phyloP scores from a whole-genome alignment of 78 protist genomes.

The Blattamonas nauphoetae region DNA sequence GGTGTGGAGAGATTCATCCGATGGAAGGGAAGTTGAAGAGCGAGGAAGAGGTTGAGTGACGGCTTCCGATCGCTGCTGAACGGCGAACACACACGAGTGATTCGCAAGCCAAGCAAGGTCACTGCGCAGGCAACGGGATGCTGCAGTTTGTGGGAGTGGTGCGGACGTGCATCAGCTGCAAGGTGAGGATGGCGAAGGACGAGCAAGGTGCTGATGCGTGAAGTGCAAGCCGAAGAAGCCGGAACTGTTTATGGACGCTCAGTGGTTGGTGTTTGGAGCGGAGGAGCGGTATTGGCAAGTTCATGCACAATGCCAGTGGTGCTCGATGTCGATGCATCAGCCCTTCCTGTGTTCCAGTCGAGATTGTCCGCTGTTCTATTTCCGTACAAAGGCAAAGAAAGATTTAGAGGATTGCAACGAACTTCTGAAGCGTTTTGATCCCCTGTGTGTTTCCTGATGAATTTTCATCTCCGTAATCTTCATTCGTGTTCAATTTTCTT shows the following conservation, averaged over 20 bases:
- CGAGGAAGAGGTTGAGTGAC: too few species aligned
- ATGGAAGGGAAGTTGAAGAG: too few species aligned
- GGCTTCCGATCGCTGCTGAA: neutral
- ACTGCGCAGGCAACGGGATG: neutral
- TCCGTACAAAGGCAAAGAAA: conserved; percentile 83
- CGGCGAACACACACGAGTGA: neutral
- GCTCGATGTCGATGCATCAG: conserved; percentile 64
- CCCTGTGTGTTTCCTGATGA: neutral
- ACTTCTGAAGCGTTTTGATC: conserved; percentile 58
- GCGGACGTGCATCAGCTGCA: neutral
- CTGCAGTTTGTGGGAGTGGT: neutral
- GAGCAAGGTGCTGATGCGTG: neutral
- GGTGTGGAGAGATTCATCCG: too few species aligned
- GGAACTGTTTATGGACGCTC: neutral
- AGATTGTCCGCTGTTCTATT: conserved; percentile 94
- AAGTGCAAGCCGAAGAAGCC: neutral
- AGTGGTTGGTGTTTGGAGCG: neutral
- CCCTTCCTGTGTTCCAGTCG: conserved; percentile 67
- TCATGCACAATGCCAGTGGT: conserved; percentile 92
- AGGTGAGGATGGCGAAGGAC: neutral
- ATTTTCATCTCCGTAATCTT: too few species aligned
- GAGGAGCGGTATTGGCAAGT: neutral
- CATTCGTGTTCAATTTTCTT: too few species aligned
- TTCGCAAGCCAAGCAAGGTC: neutral
- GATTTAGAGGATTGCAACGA: conserved; percentile 63